Evolutionary conservation across 1,139 yeast species (phyloP).

Genomic region (Geotrichum bryndzae): DNA sequence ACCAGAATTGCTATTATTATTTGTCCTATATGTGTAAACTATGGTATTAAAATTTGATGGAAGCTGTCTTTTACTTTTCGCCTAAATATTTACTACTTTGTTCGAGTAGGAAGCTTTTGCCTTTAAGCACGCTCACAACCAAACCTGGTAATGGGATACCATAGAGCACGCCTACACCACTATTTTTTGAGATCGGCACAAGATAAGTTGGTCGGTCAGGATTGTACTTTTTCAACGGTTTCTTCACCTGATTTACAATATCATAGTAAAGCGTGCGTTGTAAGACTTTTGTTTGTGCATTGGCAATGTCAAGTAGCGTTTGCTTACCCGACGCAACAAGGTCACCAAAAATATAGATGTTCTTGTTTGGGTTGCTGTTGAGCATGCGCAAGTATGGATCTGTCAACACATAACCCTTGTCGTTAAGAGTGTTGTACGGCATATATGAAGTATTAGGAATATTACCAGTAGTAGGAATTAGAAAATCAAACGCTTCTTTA

Average conservation of each 20-base stretch:
- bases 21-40: too few relatives aligned
- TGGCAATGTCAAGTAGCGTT: constrained; percentile 4
- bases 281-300: constrained; percentile 1
- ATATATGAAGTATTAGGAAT: constrained; percentile 8
- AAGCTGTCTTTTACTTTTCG: not conserved
- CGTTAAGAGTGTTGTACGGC: constrained; percentile 3
- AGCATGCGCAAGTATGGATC: constrained; percentile 10
- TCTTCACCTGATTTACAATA: not conserved
- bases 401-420: constrained; percentile 4
- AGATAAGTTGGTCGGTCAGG: constrained; percentile 1
- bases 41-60: too few relatives aligned
- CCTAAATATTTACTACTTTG: not conserved
- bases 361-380: constrained; percentile 1
- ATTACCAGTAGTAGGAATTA: constrained; percentile 12
- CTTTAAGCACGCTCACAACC: constrained; percentile 9
- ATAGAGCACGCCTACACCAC: constrained; percentile 9
- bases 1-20: too few relatives aligned
- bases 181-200: constrained; percentile 12
- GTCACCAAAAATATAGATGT: constrained; percentile 11
- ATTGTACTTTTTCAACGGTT: constrained; percentile 2
- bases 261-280: constrained; percentile 6
- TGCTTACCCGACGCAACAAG: constrained; percentile 1
- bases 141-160: constrained; percentile 9
- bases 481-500: constrained; percentile 1
- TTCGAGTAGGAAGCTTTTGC: constrained; percentile 2